Base-by-base conservation (phyloP, 176 grass and related monocot genomes). In the Cenchrus americanus region DNA sequence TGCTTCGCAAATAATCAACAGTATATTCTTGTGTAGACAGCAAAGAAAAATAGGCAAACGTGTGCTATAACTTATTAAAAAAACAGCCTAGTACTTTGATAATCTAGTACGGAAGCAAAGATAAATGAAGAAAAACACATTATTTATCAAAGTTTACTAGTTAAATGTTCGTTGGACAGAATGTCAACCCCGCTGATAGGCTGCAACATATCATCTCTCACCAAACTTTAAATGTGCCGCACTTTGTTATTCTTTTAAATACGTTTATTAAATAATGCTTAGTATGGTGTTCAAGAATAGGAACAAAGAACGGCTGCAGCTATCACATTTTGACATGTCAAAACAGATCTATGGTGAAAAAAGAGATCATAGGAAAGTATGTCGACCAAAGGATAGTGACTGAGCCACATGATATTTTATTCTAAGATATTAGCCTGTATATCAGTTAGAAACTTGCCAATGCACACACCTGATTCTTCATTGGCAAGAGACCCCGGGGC, bases 401-500 rank as follows among this genome's bases (percentile, higher is more conserved):
- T 19, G 58, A 43, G 17, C 8, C 12, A 34, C 46, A 53, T 40
- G 40, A 80, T 53, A 80, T 22, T 75, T n/a, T n/a, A 64, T 34
- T 13, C 26, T 73, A 52, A 52, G 24, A 73, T 52, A 13, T 51
- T 80, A 73, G 37, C 47, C 54, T 86, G 41, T 57, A 7, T 19
- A 67, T 61, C 12, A 69, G 41, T 76, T 75, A 30, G 27, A 41
- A 69, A 58, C 6, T 57, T 79, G 23, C 2, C 37, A 57, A 17
- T 80, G 66, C 44, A 30, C 54, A 2, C 66, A 99, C 96, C 93
- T 88, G 93, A 83, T 86, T 94, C 89, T 87, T 99, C 96, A 81
- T 96, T 90, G 80, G 89, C 91, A 87, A 94, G 93, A 71, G 96
- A 99, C 14, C 96, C 96, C 51, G 93, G 93, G 55, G 96, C 87